These are phyloP conservation scores for Plasmodium berghei DNA, from an alignment of 169 alveolate genomes.

Conservation along the genomic window DNA sequence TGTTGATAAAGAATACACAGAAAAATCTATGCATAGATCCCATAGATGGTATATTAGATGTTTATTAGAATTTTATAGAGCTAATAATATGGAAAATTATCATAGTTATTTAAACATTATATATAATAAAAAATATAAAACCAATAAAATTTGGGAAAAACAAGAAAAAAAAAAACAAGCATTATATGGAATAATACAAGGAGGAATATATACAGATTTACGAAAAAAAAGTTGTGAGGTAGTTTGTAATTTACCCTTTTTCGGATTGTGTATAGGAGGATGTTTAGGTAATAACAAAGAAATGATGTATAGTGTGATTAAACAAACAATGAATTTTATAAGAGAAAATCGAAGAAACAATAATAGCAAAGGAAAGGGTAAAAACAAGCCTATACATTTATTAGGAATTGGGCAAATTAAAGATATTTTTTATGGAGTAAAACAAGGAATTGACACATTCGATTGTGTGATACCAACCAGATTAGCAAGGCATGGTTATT, in stretches of 20 bases:
- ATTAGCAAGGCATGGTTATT: conserved; percentile 93
- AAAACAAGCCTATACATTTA: conserved; percentile 93
- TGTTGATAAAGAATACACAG: conserved; percentile 41
- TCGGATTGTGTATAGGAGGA: conserved; percentile 99
- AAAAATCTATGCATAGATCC: conserved; percentile 59
- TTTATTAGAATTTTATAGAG: conserved; percentile 30
- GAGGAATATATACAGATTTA: conserved; percentile 95
- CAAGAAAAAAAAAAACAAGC: conserved; percentile 90
- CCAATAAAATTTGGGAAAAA: conserved; percentile 20
- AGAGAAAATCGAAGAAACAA: neutral
- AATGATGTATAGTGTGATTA: conserved; percentile 60
- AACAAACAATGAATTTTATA: conserved; percentile 77
- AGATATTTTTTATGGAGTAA: conserved; percentile 95
- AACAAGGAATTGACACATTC: conserved; percentile 99
- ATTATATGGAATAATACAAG: conserved; percentile 97
- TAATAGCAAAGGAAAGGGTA: no score
- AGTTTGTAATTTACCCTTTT: conserved; percentile 90
- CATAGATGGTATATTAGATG: conserved; percentile 74
- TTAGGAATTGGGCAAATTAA: conserved; percentile 99
- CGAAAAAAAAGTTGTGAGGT: conserved; percentile 81
- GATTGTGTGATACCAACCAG: conserved; percentile 99
- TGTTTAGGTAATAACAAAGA: conserved; percentile 84
- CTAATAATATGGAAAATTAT: conserved; percentile 47
- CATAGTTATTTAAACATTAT: conserved; percentile 41
- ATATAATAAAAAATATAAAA: conserved; percentile 31